A percentile compares a stretch with the other conserved stretches of the same genome.
phyloP scores from a whole-genome alignment of 2,329 filamentous ascomycete species.

The Meredithiella fracta region DNA sequence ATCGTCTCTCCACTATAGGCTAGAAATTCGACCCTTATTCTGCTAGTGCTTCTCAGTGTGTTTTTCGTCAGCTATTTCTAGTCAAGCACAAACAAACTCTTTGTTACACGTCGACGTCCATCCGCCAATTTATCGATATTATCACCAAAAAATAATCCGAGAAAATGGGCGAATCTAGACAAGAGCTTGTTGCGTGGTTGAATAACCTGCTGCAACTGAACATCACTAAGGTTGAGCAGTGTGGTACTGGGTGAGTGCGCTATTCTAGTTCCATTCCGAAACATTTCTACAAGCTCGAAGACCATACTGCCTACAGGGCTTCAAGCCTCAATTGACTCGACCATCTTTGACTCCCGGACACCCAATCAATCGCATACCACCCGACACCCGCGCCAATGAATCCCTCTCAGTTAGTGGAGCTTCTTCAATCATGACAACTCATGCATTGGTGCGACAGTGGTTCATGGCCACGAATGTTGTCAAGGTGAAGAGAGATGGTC shows the following conservation, averaged over 20 bases:
- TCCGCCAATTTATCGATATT: neutral
- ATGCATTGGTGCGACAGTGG: neutral
- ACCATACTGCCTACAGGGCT: no score
- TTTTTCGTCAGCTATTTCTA: conserved; percentile 7
- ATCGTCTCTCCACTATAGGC: conserved; percentile 4
- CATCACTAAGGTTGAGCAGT: conserved; percentile 97
- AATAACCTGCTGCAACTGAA: conserved; percentile 97
- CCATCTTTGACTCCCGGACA: no score
- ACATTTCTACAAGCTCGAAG: no score
- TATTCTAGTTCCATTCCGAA: neutral
- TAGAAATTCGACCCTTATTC: conserved; percentile 9
- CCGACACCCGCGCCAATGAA: no score
- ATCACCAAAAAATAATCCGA: conserved; percentile 11
- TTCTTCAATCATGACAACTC: neutral
- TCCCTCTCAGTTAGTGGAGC: neutral
- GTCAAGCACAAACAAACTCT: conserved; percentile 6
- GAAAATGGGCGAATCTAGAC: conserved; percentile 56
- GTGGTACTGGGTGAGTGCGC: conserved; percentile 71
- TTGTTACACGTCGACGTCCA: conserved; percentile 10
- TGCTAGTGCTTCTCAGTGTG: conserved; percentile 1
- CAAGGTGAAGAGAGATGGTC: neutral
- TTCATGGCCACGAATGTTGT: neutral
- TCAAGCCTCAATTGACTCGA: no score
- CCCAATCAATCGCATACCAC: no score
- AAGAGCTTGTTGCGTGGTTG: conserved; percentile 90